phyloP scores from a whole-genome alignment of 352 stramenopile genomes.

The Pythium scleroteichum region DNA sequence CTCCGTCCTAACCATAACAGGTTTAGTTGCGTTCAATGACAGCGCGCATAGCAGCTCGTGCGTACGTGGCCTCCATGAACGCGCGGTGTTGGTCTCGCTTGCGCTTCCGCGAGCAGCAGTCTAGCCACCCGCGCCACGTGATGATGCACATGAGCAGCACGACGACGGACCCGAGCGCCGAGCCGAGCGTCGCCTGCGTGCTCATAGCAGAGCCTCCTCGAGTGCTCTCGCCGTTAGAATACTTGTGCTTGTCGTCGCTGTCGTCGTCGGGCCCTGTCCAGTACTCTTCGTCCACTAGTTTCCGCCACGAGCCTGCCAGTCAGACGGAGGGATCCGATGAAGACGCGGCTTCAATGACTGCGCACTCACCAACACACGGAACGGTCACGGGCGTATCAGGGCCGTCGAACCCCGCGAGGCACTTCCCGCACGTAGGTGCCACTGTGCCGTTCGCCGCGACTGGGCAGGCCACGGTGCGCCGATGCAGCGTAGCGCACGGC shows the following conservation, averaged over 20 bases:
- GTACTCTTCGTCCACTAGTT: slow-evolving; percentile 13
- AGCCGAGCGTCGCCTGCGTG: slow-evolving; percentile 7
- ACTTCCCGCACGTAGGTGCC: slow-evolving; percentile 13
- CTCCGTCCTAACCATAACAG: slow-evolving; percentile 7
- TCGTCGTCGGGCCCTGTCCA: slow-evolving; percentile 14
- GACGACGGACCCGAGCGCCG: slow-evolving; percentile 15
- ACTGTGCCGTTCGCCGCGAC: not conserved
- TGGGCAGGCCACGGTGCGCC: not conserved
- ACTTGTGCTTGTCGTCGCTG: slow-evolving; percentile 1
- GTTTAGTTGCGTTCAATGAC: not conserved
- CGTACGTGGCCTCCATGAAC: slow-evolving; percentile 13
- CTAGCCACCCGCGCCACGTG: slow-evolving; percentile 22
- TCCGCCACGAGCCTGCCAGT: no score
- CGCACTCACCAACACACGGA: slow-evolving; percentile 11
- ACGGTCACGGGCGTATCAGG: not conserved
- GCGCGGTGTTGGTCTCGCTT: slow-evolving; percentile 11
- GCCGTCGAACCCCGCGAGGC: slow-evolving; percentile 17
- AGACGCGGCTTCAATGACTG: not conserved
- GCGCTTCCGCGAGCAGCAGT: slow-evolving; percentile 18
- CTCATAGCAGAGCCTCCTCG: slow-evolving; percentile 4
- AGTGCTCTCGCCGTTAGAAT: not conserved
- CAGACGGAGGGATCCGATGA: not conserved
- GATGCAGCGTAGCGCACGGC: slow-evolving; percentile 9
- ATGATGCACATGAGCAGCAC: slow-evolving; percentile 24
- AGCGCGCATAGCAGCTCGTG: not conserved